Evolutionary conservation across 2,329 filamentous ascomycete species (phyloP).

Genomic region (Leptographium wingfieldii): DNA sequence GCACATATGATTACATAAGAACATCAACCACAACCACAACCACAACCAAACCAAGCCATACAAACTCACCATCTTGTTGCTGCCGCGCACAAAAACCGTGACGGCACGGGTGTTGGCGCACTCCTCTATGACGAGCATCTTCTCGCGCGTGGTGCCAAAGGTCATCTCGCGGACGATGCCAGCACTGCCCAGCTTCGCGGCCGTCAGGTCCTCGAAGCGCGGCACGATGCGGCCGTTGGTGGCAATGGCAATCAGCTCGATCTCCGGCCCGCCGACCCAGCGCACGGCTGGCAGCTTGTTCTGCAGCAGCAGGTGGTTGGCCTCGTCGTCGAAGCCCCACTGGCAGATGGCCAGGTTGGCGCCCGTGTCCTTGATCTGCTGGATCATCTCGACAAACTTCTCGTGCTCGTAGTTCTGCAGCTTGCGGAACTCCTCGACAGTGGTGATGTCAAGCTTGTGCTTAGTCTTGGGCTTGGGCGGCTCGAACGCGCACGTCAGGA

Average conservation of each 20-base stretch:
- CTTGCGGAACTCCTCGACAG: conserved; percentile 96
- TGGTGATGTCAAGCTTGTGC: conserved; percentile 96
- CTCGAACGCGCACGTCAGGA: conserved; percentile 95
- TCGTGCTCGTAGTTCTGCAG: conserved; percentile 89
- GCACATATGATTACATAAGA: neutral
- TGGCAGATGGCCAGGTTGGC: conserved; percentile 98
- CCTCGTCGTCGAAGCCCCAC: conserved; percentile 99
- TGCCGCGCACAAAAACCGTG: conserved; percentile 89
- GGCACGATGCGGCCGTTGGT: conserved; percentile 97
- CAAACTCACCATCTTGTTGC: conserved; percentile 87
- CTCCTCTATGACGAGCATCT: conserved; percentile 99
- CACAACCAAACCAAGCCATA: too few relatives aligned
- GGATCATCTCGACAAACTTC: conserved; percentile 98
- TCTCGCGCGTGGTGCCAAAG: conserved; percentile 94
- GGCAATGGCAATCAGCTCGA: conserved; percentile 95
- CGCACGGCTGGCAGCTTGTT: conserved; percentile 91
- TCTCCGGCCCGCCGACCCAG: conserved; percentile 97
- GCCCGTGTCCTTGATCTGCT: conserved; percentile 93
- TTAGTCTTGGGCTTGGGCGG: conserved; percentile 99
- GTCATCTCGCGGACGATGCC: conserved; percentile 89
- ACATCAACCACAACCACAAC: too few relatives aligned
- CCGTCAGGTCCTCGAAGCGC: conserved; percentile 83
- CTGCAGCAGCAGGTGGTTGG: conserved; percentile 91
- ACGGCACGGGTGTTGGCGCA: conserved; percentile 96
- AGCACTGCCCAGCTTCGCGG: conserved; percentile 82